These are phyloP conservation scores for Neurospora sp. DNA, from an alignment of 495 filamentous ascomycete species.

Conservation along the genomic window DNA sequence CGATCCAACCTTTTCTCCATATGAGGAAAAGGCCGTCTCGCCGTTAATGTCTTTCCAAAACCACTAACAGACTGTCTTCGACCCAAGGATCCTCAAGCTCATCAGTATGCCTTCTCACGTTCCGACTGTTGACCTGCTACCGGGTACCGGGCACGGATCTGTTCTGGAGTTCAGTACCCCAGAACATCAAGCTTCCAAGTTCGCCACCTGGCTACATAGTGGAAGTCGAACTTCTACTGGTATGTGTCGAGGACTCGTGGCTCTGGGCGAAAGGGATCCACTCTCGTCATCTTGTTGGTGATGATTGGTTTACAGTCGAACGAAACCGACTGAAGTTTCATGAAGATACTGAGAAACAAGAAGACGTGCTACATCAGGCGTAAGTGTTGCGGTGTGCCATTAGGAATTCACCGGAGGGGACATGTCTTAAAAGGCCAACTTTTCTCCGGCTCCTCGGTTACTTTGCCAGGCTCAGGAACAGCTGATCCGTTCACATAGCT, in stretches of 20 bases:
- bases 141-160: not conserved
- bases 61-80: not conserved
- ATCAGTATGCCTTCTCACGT: not conserved
- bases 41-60: not conserved
- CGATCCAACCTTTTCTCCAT: not conserved
- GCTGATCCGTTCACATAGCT: not conserved
- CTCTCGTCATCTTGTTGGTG: too few species aligned
- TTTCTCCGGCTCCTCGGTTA: not conserved
- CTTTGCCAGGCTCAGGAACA: not conserved
- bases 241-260: too few species aligned
- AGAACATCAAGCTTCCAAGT: not conserved
- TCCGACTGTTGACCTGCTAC: not conserved
- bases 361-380: not conserved
- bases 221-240: not conserved
- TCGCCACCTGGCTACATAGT: not conserved
- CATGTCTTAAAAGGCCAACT: not conserved
- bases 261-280: too few species aligned
- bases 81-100: not conserved
- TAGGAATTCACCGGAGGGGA: not conserved
- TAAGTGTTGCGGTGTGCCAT: not conserved
- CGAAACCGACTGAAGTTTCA: not conserved
- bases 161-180: not conserved
- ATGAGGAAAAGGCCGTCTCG: not conserved
- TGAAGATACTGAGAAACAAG: not conserved
- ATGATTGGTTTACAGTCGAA: not conserved